Evolutionary conservation across 139 green algal species (phyloP), one percentile per base, ranked within the genome.

Genomic region (Coelastrella sp.): DNA sequence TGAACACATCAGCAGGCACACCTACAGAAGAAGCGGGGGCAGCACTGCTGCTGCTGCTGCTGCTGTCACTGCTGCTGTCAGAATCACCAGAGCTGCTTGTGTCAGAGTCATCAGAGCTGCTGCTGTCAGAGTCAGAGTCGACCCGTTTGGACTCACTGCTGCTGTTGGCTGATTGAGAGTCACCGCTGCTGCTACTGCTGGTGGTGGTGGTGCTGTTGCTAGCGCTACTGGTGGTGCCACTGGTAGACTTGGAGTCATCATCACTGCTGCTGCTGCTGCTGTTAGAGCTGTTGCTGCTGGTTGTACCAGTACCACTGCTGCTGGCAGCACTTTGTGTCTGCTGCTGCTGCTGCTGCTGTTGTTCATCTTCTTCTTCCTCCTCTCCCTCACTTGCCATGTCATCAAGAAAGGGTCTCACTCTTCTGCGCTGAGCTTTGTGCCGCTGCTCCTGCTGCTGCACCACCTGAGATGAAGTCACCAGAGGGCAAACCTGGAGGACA

Each of bases 201-300:
- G 62, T 38, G 27, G 11, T 9, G 19, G 30, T 43, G 9, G 27
- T 40, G 27, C 53, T 63, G 17, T 5, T 23, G 30, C 30, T 71
- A 27, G 9, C 41, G 27, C 62, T 43, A 11, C 32, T 48, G 66
- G 35, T 50, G 35, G 66, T 75, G 19, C 35, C 37, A 23, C 15
- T 53, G 30, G 27, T 71, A 27, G 35, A 13, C 11, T 11, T 62
- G 34, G 4, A 27, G 27, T 25, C 27, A 21, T 38, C 32, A 43
- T 6, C 21, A 23, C 62, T 40, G 27, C 37, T 77, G 35, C 67
- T 77, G 34, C 67, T 77, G 67, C 67, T 77, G 35, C 15, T 77
- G 64, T 43, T 19, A 25, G 64, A 43, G 5, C 67, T 57, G 7
- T 17, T 41, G 6, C 53, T 76, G 35, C 67, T 51, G 67, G 15